Conservation (phyloP, 768 basidiomycete genomes). For the Rhizopogon vesiculosus region DNA sequence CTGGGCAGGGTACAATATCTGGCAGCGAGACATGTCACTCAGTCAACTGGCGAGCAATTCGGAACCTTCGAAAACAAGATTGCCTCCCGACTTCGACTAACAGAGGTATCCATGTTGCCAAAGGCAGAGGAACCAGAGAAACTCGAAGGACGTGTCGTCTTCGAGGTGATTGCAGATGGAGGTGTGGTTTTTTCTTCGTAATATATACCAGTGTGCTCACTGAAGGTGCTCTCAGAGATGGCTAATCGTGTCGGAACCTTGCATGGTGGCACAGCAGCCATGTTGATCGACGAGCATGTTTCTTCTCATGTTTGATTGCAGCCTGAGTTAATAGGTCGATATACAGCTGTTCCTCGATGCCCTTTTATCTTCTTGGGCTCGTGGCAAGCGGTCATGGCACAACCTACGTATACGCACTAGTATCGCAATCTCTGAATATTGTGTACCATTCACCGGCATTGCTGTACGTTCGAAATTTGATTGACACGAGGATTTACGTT, state of each 20-base stretch:
- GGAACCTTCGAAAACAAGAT: conserved; percentile 18
- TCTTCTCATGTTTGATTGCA: not conserved
- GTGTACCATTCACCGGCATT: conserved; percentile 39
- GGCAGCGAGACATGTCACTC: not conserved
- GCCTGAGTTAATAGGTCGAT: not conserved
- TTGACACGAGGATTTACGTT: too few relatives aligned
- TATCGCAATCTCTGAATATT: conserved; percentile 40
- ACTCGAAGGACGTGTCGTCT: conserved; percentile 33
- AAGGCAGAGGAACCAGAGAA: conserved; percentile 30
- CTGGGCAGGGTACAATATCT: conserved; percentile 3
- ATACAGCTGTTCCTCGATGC: conserved; percentile 36
- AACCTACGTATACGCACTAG: conserved; percentile 23
- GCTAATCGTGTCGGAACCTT: conserved; percentile 32
- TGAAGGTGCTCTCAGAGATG: conserved; percentile 33
- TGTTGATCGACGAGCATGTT: conserved; percentile 45
- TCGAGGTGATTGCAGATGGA: conserved; percentile 39
- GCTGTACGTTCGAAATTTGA: conserved; percentile 23
- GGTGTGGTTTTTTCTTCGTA: conserved; percentile 26
- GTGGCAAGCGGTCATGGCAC: conserved; percentile 24
- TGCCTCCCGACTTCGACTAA: conserved; percentile 18
- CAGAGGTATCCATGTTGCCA: conserved; percentile 36
- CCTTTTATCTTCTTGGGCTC: conserved; percentile 31
- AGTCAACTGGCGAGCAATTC: conserved; percentile 7
- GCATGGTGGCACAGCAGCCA: conserved; percentile 37
- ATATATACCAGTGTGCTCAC: not conserved